Base-by-base conservation (phyloP, 768 basidiomycete genomes). In the Lyophyllum decastes region DNA sequence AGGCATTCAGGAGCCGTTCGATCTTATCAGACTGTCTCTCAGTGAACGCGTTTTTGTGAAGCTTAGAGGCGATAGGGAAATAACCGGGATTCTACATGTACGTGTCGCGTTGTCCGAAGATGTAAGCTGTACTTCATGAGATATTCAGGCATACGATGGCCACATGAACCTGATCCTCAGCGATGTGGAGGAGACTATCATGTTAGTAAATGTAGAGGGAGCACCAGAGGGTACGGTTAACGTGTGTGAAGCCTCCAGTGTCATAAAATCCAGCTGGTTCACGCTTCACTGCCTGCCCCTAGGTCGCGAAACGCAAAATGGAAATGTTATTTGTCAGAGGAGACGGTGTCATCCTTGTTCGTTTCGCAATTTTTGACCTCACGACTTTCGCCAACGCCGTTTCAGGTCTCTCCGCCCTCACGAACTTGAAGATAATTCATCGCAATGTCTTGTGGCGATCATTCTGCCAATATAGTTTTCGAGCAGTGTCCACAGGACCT, bases 161-260 rank as follows among this genome's bases (percentile, higher is more conserved):
- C 97, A 98, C 73, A 98, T 98, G 97, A 98, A 99, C 73, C 81
- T 99, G 66, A 97, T 99, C 61, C 81, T 99, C 65, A 95, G 93
- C 66, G 93, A 98, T 68, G 97, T 98, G 16, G 96, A 98, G 70
- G 97, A 99, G 77, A 95, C 90, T 2, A 94, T 98, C 61, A 91
- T 95, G 85, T 81, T 97, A 61, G 94, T 98, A n/a, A 95, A 98
- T 62, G 76, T 82, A n/a, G 94, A 95, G 34, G 82, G 82, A 43
- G 84, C 76, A 11, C 73, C 79, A 8, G 80, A 83, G 51, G 82
- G 82, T 1, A 82, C 85, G 22, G 86, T 94, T 10, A 90, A 88
- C 65, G 89, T 89, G 68, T 54, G 78, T 66, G 9, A 21, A 14
- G 46, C 61, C 58, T 25, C 6, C 58, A 17, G 11, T 46, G 12